Percentiles rank a stretch among this genome's conserved stretches.
These are phyloP conservation scores for Chytriomyces sp. DNA, from an alignment of 192 early-diverging fungal species.

Conservation along the genomic window DNA sequence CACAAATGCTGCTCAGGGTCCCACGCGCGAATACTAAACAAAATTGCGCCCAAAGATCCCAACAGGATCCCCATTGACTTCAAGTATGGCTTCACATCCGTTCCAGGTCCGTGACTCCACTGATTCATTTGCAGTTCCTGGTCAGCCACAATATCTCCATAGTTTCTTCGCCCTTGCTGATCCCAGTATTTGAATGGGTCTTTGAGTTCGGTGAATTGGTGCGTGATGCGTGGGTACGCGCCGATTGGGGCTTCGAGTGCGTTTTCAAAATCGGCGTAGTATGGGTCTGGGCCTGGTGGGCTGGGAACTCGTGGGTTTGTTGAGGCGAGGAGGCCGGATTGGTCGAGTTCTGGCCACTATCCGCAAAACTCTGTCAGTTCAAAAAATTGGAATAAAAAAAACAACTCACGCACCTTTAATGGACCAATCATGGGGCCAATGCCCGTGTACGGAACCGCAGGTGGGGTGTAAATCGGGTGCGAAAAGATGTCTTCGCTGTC, in stretches of 20 bases:
- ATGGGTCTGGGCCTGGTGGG: slow-evolving; percentile 37
- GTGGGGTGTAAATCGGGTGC: slow-evolving; percentile 56
- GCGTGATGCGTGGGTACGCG: slow-evolving; percentile 53
- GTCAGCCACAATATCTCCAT: slow-evolving; percentile 56
- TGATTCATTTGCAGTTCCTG: slow-evolving; percentile 52
- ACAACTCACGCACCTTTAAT: slow-evolving; percentile 6
- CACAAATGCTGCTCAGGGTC: slow-evolving; percentile 46
- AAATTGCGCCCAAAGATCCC: slow-evolving; percentile 34
- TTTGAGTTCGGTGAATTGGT: slow-evolving; percentile 50
- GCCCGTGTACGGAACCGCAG: slow-evolving; percentile 40
- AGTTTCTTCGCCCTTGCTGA: slow-evolving; percentile 58
- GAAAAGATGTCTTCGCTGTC: slow-evolving; percentile 40
- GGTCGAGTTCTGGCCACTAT: slow-evolving; percentile 59
- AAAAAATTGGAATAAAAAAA: too few species aligned
- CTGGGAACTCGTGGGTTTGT: slow-evolving; percentile 34
- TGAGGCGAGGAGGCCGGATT: slow-evolving; percentile 33
- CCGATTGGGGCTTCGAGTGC: slow-evolving; percentile 50
- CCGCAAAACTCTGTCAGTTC: too few species aligned
- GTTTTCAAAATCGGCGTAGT: slow-evolving; percentile 44
- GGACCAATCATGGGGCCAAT: slow-evolving; percentile 39
- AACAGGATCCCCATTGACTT: slow-evolving; percentile 35
- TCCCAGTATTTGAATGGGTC: slow-evolving; percentile 64
- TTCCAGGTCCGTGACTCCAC: slow-evolving; percentile 49
- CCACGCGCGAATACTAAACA: slow-evolving; percentile 40
- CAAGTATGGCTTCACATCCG: slow-evolving; percentile 29